phyloP scores from a whole-genome alignment of 2,329 filamentous ascomycete genomes.

The Ascochyta pisi region DNA sequence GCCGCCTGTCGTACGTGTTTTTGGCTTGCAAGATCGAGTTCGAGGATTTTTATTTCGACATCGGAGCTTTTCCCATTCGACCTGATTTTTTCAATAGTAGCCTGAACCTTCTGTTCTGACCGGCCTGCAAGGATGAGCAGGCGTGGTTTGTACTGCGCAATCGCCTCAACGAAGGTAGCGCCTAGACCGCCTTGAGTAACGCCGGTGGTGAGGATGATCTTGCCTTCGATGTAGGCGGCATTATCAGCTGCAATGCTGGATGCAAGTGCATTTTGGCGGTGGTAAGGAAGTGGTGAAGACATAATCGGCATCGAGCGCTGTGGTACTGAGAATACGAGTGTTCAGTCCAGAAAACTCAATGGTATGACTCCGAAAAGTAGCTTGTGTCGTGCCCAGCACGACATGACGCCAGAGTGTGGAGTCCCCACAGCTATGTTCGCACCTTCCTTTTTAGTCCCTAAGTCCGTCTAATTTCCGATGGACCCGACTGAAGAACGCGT shows the following conservation, averaged over 20 bases:
- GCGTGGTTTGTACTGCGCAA: conserved; percentile 37
- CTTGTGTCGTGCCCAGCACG: not conserved
- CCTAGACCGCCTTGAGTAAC: conserved; percentile 40
- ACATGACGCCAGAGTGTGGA: not conserved
- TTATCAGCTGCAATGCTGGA: conserved; percentile 49
- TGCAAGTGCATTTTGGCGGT: conserved; percentile 31
- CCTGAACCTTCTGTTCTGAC: conserved; percentile 50
- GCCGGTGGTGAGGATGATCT: conserved; percentile 48
- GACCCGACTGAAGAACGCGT: too few species aligned
- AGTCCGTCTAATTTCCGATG: not conserved
- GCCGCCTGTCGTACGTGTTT: conserved; percentile 46
- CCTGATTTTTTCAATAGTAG: conserved; percentile 48
- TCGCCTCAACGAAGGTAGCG: conserved; percentile 34
- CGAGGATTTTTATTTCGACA: conserved; percentile 41
- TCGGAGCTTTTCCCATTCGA: conserved; percentile 36
- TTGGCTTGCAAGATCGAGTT: conserved; percentile 49
- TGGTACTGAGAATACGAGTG: not conserved
- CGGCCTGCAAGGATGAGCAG: conserved; percentile 51
- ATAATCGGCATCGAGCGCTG: not conserved
- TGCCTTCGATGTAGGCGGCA: conserved; percentile 55
- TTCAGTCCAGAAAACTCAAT: not conserved
- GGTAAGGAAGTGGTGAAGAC: conserved; percentile 29
- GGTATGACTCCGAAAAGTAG: not conserved
- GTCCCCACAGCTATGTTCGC: not conserved
- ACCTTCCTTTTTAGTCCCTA: not conserved